These are phyloP conservation scores for Aegilops speltoides DNA, from an alignment of 176 grass and related monocot genomes.

Conservation along the genomic window DNA sequence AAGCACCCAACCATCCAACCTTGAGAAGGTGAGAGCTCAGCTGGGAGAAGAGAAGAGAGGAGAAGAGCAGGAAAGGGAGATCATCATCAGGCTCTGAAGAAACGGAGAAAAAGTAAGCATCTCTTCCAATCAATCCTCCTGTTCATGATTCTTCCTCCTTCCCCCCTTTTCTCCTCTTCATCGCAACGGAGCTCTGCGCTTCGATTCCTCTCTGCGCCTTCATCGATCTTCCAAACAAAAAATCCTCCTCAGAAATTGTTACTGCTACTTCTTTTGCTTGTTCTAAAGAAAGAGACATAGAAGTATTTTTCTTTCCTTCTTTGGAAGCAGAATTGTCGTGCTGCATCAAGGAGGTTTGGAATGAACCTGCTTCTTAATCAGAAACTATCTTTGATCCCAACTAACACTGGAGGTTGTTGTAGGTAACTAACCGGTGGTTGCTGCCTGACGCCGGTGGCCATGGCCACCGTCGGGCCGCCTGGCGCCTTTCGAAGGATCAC, in stretches of 20 bases:
- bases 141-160: constrained; percentile 8
- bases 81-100: not conserved
- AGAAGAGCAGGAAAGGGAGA: no score
- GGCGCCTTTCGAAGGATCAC: constrained; percentile 45
- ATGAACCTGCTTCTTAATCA: not conserved
- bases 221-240: not conserved
- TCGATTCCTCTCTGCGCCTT: not conserved
- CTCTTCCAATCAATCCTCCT: not conserved
- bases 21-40: constrained; percentile 20
- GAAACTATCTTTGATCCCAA: constrained; percentile 6
- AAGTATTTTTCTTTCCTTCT: not conserved
- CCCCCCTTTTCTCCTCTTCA: not conserved
- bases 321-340: not conserved
- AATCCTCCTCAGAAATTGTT: not conserved
- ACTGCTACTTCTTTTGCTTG: not conserved
- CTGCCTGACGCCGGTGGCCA: constrained; percentile 5
- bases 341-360: not conserved
- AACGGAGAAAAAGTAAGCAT: not conserved
- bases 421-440: constrained; percentile 34
- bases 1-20: constrained; percentile 9
- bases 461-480: constrained; percentile 58
- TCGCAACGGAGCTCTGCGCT: not conserved
- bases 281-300: not conserved
- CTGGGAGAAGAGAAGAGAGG: not conserved
- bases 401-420: constrained; percentile 17